phyloP scores from a whole-genome alignment of 345 rosid species.

The Salix udensis region DNA sequence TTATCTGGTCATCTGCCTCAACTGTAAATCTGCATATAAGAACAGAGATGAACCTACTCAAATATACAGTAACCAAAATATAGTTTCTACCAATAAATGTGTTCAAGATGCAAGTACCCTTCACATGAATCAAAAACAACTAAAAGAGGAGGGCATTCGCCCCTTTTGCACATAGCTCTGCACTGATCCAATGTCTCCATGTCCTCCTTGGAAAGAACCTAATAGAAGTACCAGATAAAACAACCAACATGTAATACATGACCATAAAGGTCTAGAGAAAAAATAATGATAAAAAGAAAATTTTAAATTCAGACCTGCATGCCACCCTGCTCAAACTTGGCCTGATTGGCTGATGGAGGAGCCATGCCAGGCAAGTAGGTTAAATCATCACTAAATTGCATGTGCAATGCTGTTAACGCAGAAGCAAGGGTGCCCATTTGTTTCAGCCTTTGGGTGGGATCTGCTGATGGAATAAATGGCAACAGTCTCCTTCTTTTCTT shows the following conservation, averaged over 20 bases:
- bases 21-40: slow-evolving; percentile 67
- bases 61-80: slow-evolving; percentile 2
- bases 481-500: slow-evolving; percentile 72
- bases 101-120: slow-evolving; percentile 50
- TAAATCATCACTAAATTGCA: slow-evolving; percentile 65
- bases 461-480: slow-evolving; percentile 69
- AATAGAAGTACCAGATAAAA: not conserved
- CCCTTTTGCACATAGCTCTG: slow-evolving; percentile 65
- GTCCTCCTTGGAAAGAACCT: slow-evolving; percentile 82
- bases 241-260: not conserved
- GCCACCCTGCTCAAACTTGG: slow-evolving; percentile 71
- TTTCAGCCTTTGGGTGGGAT: slow-evolving; percentile 51
- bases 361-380: slow-evolving; percentile 63
- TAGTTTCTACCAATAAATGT: slow-evolving; percentile 8
- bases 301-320: slow-evolving; percentile 61
- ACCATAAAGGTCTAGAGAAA: not conserved
- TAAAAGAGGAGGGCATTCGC: slow-evolving; percentile 77
- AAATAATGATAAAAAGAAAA: not conserved
- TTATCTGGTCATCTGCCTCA: slow-evolving; percentile 75
- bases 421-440: slow-evolving; percentile 84
- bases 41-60: slow-evolving; percentile 7
- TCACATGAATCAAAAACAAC: slow-evolving; percentile 83
- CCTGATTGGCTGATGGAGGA: slow-evolving; percentile 70
- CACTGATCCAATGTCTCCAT: slow-evolving; percentile 66
- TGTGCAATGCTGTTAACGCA: slow-evolving; percentile 66